phyloP scores from a whole-genome alignment of 2,329 filamentous ascomycete genomes.

The Neopestalotiopsis rosae region DNA sequence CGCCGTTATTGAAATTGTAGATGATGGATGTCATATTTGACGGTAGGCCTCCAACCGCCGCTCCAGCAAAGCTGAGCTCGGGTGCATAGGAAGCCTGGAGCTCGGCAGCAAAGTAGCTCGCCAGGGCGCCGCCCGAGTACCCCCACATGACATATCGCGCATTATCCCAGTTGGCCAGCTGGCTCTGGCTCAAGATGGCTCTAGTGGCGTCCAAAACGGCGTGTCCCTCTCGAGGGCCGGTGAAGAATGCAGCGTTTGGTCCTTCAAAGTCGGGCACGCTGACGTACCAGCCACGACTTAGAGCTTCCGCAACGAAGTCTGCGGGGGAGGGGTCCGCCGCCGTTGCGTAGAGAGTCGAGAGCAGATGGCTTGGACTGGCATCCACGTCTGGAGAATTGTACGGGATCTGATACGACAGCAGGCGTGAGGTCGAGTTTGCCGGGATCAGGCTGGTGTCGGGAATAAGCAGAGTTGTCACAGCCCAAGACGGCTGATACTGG shows the following conservation, averaged over 20 bases:
- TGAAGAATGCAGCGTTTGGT: conserved; percentile 45
- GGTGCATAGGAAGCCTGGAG: conserved; percentile 14
- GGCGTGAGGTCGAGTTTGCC: conserved; percentile 2
- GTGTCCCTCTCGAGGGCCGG: conserved; percentile 38
- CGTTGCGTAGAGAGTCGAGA: conserved; percentile 30
- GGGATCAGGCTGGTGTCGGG: conserved; percentile 22
- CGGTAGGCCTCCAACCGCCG: conserved; percentile 1
- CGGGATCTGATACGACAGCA: conserved; percentile 49
- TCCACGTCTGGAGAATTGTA: conserved; percentile 45
- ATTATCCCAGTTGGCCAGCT: background rate
- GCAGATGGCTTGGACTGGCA: conserved; percentile 40
- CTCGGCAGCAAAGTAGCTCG: conserved; percentile 14
- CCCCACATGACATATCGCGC: conserved; percentile 53
- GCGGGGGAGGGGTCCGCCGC: conserved; percentile 22
- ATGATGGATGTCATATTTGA: conserved; percentile 1
- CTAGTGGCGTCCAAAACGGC: background rate
- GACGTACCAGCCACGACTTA: conserved; percentile 50
- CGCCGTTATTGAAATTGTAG: background rate
- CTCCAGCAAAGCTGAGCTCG: conserved; percentile 8
- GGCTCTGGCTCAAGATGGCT: background rate
- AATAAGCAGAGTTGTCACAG: conserved; percentile 40
- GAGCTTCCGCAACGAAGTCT: conserved; percentile 35
- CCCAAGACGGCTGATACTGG: conserved; percentile 35
- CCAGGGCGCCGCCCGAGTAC: conserved; percentile 56
- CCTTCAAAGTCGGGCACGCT: conserved; percentile 51